Conservation (phyloP, 108 stramenopile genomes). For the Asterionellopsis glacialis region DNA sequence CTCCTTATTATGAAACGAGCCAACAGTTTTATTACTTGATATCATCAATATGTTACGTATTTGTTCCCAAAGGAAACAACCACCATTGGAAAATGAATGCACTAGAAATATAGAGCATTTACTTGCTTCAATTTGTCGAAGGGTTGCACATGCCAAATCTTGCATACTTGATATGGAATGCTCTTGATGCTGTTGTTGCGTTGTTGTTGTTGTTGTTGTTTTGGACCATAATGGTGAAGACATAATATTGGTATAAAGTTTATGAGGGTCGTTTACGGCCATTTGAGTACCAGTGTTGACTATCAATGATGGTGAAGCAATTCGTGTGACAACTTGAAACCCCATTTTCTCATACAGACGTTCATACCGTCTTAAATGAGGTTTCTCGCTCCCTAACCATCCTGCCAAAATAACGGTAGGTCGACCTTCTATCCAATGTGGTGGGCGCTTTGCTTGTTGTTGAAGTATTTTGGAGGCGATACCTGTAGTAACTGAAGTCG, state of each 20-base stretch:
- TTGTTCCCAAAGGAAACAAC: conserved; percentile 84
- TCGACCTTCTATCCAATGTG: neutral
- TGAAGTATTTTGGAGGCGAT: no score
- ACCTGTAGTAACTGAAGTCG: no score
- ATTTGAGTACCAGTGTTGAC: conserved; percentile 24
- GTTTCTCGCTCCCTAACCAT: conserved; percentile 75
- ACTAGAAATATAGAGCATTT: conserved; percentile 36
- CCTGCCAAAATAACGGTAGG: conserved; percentile 67
- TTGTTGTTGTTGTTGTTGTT: neutral
- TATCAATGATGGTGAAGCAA: conserved; percentile 48
- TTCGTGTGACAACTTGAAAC: conserved; percentile 36
- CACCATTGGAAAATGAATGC: conserved; percentile 81
- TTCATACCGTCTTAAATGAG: conserved; percentile 42
- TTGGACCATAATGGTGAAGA: neutral
- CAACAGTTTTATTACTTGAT: no score
- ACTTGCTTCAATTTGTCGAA: conserved; percentile 34
- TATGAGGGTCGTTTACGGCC: conserved; percentile 6
- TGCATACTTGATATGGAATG: no score
- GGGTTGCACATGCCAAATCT: conserved; percentile 37
- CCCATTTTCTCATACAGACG: conserved; percentile 47
- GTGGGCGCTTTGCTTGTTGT: no score
- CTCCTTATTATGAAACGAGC: no score
- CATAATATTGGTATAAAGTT: neutral
- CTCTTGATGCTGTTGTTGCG: no score
- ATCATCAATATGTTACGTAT: conserved; percentile 17